phyloP scores from a whole-genome alignment of 148 eudicot genomes.

The Vaccinium corymbosum region DNA sequence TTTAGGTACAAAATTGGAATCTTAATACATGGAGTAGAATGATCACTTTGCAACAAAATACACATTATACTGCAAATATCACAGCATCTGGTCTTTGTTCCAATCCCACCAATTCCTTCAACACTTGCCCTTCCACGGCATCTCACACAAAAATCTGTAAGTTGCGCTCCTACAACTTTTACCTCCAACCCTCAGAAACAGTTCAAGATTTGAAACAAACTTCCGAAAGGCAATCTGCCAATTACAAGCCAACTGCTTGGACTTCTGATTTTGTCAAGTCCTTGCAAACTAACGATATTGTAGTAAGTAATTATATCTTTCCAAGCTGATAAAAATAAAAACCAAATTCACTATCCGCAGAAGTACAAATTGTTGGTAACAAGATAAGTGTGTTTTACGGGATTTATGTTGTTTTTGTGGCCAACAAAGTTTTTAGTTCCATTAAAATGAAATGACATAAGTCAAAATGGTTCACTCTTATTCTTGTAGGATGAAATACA shows the following conservation, averaged over 20 bases:
- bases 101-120: background rate
- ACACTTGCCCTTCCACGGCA: background rate
- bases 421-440: too few relatives aligned
- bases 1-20: too few relatives aligned
- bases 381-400: too few relatives aligned
- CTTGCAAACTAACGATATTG: background rate
- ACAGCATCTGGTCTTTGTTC: background rate
- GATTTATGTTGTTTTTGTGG: too few relatives aligned
- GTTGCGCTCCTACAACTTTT: background rate
- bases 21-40: too few relatives aligned
- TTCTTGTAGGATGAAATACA: background rate
- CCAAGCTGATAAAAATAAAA: too few relatives aligned
- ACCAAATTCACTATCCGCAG: too few relatives aligned
- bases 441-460: too few relatives aligned
- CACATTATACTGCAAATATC: background rate
- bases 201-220: background rate
- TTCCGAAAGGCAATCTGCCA: background rate
- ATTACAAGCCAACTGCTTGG: slow-evolving; percentile 13
- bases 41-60: too few relatives aligned
- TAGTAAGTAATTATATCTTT: background rate
- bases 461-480: background rate
- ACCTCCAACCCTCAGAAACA: background rate
- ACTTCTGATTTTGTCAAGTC: slow-evolving; percentile 1
- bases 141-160: background rate
- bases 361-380: too few relatives aligned